Evolutionary conservation across 495 filamentous ascomycete genomes (phyloP).

Genomic region (Penicillium fimorum): DNA sequence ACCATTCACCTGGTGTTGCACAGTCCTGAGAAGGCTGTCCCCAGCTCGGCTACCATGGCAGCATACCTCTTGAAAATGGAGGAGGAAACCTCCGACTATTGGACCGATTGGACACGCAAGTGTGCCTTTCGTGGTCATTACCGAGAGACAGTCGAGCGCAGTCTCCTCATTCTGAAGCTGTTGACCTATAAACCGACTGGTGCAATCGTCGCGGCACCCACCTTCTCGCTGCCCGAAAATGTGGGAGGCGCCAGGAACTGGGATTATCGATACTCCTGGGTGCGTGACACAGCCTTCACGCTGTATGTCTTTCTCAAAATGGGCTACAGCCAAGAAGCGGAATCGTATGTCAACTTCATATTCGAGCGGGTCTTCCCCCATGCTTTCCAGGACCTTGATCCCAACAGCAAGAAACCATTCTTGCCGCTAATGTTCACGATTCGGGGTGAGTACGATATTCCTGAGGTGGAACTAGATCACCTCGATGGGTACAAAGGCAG

Average conservation of each 20-base stretch:
- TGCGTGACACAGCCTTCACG: conserved; percentile 71
- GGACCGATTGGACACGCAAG: conserved; percentile 69
- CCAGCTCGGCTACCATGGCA: conserved; percentile 51
- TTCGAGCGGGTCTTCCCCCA: conserved; percentile 58
- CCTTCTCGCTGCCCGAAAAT: conserved; percentile 69
- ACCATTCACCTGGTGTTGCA: conserved; percentile 65
- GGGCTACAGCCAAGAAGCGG: conserved; percentile 70
- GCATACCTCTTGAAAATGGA: conserved; percentile 57
- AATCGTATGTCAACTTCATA: conserved; percentile 73
- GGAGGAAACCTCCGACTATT: conserved; percentile 62
- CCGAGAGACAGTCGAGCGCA: conserved; percentile 64
- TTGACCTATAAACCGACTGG: conserved; percentile 65
- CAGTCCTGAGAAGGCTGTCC: conserved; percentile 36
- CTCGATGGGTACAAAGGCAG: conserved; percentile 67
- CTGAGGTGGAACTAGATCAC: conserved; percentile 62
- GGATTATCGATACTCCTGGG: conserved; percentile 76
- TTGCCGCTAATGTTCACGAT: conserved; percentile 79
- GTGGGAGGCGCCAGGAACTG: conserved; percentile 72
- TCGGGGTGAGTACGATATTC: conserved; percentile 67
- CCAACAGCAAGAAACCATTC: conserved; percentile 40
- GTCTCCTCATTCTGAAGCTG: conserved; percentile 68
- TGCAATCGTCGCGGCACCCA: conserved; percentile 55
- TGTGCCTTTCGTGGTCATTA: conserved; percentile 68
- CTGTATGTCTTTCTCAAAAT: conserved; percentile 73
- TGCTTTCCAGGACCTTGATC: conserved; percentile 37